Evolutionary conservation across 192 early-diverging fungal species (phyloP), one percentile per base, ranked within the genome.

Genomic region (Podila epigama): DNA sequence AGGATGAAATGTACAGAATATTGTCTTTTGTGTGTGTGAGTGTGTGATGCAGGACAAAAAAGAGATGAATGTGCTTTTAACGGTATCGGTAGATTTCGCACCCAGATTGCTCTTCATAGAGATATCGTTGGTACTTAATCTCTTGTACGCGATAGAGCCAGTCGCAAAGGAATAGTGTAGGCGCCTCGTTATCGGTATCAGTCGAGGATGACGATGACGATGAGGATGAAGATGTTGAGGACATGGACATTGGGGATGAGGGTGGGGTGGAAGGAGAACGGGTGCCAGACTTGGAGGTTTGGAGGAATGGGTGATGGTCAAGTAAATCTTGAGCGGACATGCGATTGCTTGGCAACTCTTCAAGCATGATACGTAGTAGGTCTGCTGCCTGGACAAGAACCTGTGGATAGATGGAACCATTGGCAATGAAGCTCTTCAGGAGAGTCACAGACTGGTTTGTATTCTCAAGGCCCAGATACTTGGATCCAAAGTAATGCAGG

Each of bases 401-500:
- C 5, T 48, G 29, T 42, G 73, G 73, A 28, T 77, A 77, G 13
- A 36, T 9, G 2, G 73, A 44, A 13, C 53, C 73, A 33, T 77
- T 65, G 13, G 72, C 60, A 6, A 77, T 64, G 40, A 77, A 77
- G 32, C 68, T 66, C 35, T 64, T 77, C 25, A 77, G 37, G 16
- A 62, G 51, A 5, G 51, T 50, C 16, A 77, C 66, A 0, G 73
- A 59, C 40, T 77, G 73, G 55, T 77, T 68, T 13, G 66, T 68
- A 51, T 77, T 77, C 51, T 77, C 73, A 22, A 77, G 25, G 11
- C 68, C 64, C 12, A 88, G 79, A 34, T 86, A 82, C 83, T 83
- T 84, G 63, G 89, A 81, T 52, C 93, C 92, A 58, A 94, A 87
- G 81, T 90, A 85, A 29, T 89, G 86, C 35, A 94, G 83, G 34